Percentiles rank a stretch among this genome's conserved stretches.
phyloP scores from a whole-genome alignment of 257 asterid genomes.

The Paulownia fortunei region DNA sequence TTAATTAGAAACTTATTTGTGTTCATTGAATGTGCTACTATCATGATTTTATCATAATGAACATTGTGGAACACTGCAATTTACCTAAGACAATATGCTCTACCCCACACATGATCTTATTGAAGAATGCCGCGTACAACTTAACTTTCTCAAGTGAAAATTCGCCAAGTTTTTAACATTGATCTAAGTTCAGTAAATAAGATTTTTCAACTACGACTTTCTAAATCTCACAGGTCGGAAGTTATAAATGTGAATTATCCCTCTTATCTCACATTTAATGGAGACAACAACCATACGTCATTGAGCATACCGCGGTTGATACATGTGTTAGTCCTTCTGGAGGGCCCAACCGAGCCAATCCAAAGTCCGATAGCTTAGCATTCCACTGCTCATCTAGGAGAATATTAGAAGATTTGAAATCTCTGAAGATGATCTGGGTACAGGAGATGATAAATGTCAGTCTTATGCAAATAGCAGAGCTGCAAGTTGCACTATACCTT shows the following conservation, averaged over 20 bases:
- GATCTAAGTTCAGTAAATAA: background rate
- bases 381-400: slow-evolving; percentile 65
- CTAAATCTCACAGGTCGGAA: background rate
- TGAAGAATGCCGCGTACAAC: background rate
- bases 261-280: background rate
- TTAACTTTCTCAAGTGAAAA: background rate
- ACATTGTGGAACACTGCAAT: no score
- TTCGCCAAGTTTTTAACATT: background rate
- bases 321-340: slow-evolving; percentile 56
- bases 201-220: background rate
- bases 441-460: slow-evolving; percentile 3
- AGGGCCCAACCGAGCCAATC: slow-evolving; percentile 65
- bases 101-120: background rate
- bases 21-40: background rate
- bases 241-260: background rate
- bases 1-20: background rate
- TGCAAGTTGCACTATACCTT: background rate
- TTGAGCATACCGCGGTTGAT: slow-evolving; percentile 53
- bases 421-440: slow-evolving; percentile 58
- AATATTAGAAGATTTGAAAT: slow-evolving; percentile 63
- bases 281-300: background rate
- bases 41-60: background rate
- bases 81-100: no score
- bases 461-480: background rate
- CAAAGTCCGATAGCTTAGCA: slow-evolving; percentile 65